Evolutionary conservation across 495 filamentous ascomycete species (phyloP).

Genomic region (Penicillium atrosanguineum): DNA sequence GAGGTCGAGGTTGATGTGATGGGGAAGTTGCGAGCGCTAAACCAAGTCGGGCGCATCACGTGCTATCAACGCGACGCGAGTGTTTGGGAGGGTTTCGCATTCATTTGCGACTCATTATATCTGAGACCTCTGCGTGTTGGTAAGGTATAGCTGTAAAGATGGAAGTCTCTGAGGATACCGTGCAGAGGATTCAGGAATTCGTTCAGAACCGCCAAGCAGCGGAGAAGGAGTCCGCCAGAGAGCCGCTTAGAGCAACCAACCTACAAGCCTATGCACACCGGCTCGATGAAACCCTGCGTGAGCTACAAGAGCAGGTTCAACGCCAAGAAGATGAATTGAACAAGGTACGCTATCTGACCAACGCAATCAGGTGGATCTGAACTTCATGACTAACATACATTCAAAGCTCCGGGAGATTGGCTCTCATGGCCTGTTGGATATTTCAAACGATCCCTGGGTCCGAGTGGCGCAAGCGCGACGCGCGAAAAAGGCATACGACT

Average conservation of each 20-base stretch:
- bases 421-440: slow-evolving; percentile 40
- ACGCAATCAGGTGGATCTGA: background rate
- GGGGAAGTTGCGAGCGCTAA: slow-evolving; percentile 14
- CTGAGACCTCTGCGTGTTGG: background rate
- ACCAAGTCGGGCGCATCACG: slow-evolving; percentile 10
- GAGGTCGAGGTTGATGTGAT: slow-evolving; percentile 25
- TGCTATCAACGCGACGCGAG: slow-evolving; percentile 11
- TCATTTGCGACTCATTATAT: background rate
- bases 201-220: slow-evolving; percentile 34
- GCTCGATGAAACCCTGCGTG: slow-evolving; percentile 62
- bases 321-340: slow-evolving; percentile 63
- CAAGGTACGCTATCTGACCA: slow-evolving; percentile 32
- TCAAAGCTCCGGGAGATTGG: slow-evolving; percentile 44
- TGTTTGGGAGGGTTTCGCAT: slow-evolving; percentile 1
- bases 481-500: slow-evolving; percentile 64
- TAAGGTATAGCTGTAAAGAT: slow-evolving; percentile 16
- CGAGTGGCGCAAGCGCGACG: slow-evolving; percentile 53
- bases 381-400: slow-evolving; percentile 8
- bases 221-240: slow-evolving; percentile 32
- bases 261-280: slow-evolving; percentile 44
- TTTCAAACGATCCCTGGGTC: slow-evolving; percentile 36
- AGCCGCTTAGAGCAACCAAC: slow-evolving; percentile 31
- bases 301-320: slow-evolving; percentile 61
- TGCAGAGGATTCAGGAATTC: slow-evolving; percentile 40
- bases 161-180: slow-evolving; percentile 31